Percentiles rank a stretch among this genome's conserved stretches.
phyloP scores from a whole-genome alignment of 176 grass and related monocot species.

The Musa itinerans region DNA sequence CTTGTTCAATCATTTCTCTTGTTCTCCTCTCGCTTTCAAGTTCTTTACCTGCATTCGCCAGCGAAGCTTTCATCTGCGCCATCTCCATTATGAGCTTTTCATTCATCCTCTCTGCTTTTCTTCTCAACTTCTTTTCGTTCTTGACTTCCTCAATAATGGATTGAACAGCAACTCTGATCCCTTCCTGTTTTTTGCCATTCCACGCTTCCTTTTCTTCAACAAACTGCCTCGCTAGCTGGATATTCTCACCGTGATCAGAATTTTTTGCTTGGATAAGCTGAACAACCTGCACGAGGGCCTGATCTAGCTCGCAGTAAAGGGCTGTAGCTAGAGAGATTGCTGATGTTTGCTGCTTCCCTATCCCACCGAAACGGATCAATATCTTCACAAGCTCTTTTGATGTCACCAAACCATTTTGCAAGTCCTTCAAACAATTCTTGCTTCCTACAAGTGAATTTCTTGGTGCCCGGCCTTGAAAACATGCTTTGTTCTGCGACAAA shows the following conservation, averaged over 20 bases:
- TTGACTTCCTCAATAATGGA: slow-evolving; percentile 38
- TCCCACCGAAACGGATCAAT: slow-evolving; percentile 28
- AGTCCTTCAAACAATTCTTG: slow-evolving; percentile 26
- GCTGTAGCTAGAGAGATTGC: slow-evolving; percentile 43
- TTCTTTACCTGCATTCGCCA: slow-evolving; percentile 34
- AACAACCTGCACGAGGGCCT: slow-evolving; percentile 25
- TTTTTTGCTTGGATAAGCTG: slow-evolving; percentile 25
- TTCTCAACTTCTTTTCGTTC: slow-evolving; percentile 40
- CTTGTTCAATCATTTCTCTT: slow-evolving; percentile 47
- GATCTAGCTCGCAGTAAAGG: slow-evolving; percentile 48
- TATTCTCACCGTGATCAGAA: background rate
- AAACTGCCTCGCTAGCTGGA: slow-evolving; percentile 2
- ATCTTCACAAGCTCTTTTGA: slow-evolving; percentile 63
- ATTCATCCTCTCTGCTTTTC: slow-evolving; percentile 43
- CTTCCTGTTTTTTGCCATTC: slow-evolving; percentile 52
- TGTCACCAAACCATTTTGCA: slow-evolving; percentile 44
- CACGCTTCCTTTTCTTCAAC: slow-evolving; percentile 36
- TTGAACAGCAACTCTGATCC: slow-evolving; percentile 29
- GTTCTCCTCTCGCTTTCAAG: slow-evolving; percentile 47
- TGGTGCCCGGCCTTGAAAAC: slow-evolving; percentile 1
- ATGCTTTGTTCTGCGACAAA: slow-evolving; percentile 27
- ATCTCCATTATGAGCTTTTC: slow-evolving; percentile 48
- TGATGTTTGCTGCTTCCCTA: slow-evolving; percentile 31
- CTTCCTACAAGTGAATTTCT: slow-evolving; percentile 16
- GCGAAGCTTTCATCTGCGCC: slow-evolving; percentile 26